A percentile compares a stretch with the other conserved stretches of the same genome.
phyloP scores from a whole-genome alignment of 306 rosid species.

The Cucumis cinereus region DNA sequence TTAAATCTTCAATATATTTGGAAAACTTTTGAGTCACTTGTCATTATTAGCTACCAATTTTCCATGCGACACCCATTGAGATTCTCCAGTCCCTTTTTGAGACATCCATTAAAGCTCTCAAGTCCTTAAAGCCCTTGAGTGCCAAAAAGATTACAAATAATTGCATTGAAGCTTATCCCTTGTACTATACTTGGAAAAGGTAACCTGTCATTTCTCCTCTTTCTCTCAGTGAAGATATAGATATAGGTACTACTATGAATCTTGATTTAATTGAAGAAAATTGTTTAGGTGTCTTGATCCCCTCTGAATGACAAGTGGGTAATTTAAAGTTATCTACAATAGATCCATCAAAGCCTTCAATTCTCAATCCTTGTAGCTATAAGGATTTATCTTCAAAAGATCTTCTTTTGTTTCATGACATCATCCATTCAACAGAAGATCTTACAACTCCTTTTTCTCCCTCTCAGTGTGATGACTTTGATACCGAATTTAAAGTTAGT shows the following conservation, averaged over 20 bases:
- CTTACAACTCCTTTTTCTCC: neutral
- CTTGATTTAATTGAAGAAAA: neutral
- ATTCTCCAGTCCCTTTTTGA: neutral
- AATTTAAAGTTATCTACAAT: neutral
- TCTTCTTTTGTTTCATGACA: neutral
- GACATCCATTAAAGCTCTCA: neutral
- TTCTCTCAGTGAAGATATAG: neutral
- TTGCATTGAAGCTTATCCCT: neutral
- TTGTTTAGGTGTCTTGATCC: neutral
- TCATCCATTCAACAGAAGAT: neutral
- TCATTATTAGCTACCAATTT: too few species aligned
- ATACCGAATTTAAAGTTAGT: too few species aligned
- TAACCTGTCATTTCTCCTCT: neutral
- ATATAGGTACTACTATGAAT: neutral
- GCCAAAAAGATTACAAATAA: neutral
- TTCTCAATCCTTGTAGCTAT: neutral
- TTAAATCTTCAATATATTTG: too few species aligned
- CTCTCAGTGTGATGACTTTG: neutral
- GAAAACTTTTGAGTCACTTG: too few species aligned
- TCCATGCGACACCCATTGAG: neutral
- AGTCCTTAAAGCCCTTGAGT: neutral
- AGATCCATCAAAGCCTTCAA: neutral
- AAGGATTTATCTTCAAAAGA: neutral
- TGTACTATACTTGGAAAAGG: neutral
- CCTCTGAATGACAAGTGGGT: neutral